phyloP scores from a whole-genome alignment of 2,329 filamentous ascomycete genomes.

The Plenodomus lindquistii region DNA sequence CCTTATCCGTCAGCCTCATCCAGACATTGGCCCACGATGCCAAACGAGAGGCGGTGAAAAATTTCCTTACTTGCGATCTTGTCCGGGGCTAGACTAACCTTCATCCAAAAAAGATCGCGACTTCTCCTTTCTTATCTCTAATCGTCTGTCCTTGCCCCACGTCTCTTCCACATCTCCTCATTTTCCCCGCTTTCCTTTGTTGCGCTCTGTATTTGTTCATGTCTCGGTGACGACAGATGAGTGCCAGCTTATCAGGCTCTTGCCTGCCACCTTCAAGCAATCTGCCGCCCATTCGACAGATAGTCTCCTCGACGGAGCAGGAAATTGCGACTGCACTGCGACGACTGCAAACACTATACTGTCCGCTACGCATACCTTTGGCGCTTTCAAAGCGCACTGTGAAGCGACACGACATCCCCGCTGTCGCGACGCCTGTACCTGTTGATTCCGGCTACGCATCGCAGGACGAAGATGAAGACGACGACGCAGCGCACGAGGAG shows the following conservation, averaged over 20 bases:
- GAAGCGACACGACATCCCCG: conserved; percentile 16
- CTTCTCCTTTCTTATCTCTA: conserved; percentile 22
- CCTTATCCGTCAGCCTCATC: not conserved
- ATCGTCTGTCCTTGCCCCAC: conserved; percentile 22
- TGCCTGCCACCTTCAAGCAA: conserved; percentile 42
- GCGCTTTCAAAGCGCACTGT: conserved; percentile 13
- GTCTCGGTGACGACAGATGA: conserved; percentile 27
- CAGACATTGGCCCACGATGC: conserved; percentile 23
- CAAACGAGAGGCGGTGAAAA: conserved; percentile 40
- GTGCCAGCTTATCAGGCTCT: conserved; percentile 19
- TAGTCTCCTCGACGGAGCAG: conserved; percentile 25
- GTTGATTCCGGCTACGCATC: conserved; percentile 44
- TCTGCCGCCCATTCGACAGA: conserved; percentile 30
- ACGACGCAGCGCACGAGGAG: conserved; percentile 23
- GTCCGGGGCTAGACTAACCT: conserved; percentile 34
- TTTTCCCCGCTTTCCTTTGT: conserved; percentile 7
- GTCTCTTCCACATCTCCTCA: conserved; percentile 18
- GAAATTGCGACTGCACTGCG: conserved; percentile 28
- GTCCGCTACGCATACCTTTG: conserved; percentile 37
- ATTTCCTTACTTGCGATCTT: conserved; percentile 23
- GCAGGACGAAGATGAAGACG: conserved; percentile 35
- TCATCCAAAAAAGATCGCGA: conserved; percentile 10
- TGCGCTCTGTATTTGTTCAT: conserved; percentile 2
- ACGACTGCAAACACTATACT: conserved; percentile 37
- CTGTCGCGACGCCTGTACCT: conserved; percentile 22